A percentile compares a stretch with the other conserved stretches of the same genome.
These are phyloP conservation scores for Lyophyllum shimeji DNA, from an alignment of 768 basidiomycete species.

Conservation along the genomic window DNA sequence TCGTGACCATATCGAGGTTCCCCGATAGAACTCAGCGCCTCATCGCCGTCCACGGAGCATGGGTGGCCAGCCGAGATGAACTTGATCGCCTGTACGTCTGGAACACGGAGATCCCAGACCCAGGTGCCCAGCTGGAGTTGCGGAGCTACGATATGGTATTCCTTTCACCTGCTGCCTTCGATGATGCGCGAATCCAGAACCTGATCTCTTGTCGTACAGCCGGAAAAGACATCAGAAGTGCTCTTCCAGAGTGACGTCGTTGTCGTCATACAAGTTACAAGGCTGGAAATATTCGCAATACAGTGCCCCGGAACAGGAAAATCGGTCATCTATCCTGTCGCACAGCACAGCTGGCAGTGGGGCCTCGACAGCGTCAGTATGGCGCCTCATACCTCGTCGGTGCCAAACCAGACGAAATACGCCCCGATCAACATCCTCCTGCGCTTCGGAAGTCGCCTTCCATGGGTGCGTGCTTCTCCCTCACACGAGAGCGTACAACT, in stretches of 20 bases:
- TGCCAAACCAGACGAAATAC: constrained; percentile 9
- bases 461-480: constrained; percentile 41
- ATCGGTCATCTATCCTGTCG: constrained; percentile 40
- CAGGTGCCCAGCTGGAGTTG: constrained; percentile 31
- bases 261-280: constrained; percentile 41
- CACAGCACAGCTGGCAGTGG: constrained; percentile 53
- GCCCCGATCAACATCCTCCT: constrained; percentile 50
- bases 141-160: constrained; percentile 32
- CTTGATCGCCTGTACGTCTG: constrained; percentile 34
- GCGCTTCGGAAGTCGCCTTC: constrained; percentile 59
- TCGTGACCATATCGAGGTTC: constrained; percentile 28
- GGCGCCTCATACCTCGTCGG: constrained; percentile 27
- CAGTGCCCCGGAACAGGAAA: constrained; percentile 22
- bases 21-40: constrained; percentile 29
- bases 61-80: constrained; percentile 33
- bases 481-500: not conserved
- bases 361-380: constrained; percentile 52
- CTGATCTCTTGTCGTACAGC: constrained; percentile 22
- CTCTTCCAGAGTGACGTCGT: constrained; percentile 42
- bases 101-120: constrained; percentile 32
- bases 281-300: constrained; percentile 43
- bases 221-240: constrained; percentile 38
- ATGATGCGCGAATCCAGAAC: not conserved
- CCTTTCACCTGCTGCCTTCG: not conserved
- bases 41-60: constrained; percentile 33